phyloP scores from a whole-genome alignment of 202 grass and related monocot genomes.

The Brachypodium distachyon region DNA sequence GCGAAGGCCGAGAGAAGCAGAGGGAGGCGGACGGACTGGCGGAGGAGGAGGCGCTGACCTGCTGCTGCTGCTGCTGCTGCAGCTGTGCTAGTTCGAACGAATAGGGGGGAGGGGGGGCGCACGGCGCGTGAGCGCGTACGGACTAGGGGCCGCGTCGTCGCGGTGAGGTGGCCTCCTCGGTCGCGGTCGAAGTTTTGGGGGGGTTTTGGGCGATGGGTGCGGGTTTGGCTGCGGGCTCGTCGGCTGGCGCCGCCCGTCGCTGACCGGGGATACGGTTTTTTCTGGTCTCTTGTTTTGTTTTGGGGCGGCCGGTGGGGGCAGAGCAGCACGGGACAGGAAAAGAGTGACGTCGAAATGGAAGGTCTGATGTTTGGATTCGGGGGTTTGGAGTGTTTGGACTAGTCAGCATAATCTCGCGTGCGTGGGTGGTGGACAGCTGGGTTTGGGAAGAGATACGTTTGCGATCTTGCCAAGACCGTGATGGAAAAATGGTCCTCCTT shows the following conservation, averaged over 20 bases:
- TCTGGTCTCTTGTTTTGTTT: conserved; percentile 2
- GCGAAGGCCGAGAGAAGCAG: neutral
- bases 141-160: neutral
- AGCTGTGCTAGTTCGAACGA: neutral
- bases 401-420: neutral
- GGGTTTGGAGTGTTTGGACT: neutral
- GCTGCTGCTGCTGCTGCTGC: neutral
- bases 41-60: neutral
- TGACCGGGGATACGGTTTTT: conserved; percentile 3
- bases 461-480: neutral
- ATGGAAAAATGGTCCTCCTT: neutral
- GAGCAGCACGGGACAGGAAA: neutral
- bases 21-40: neutral
- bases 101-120: neutral
- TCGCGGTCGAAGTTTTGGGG: conserved; percentile 12
- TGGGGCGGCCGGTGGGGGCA: conserved; percentile 4
- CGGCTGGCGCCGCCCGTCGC: neutral
- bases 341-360: conserved; percentile 16
- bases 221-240: conserved; percentile 16
- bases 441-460: neutral
- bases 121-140: conserved; percentile 23
- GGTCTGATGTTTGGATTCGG: neutral
- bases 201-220: neutral
- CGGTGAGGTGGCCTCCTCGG: neutral
- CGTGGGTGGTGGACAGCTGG: conserved; percentile 10